Base-by-base conservation (phyloP, 176 grass and related monocot genomes). In the Phoenix roebelenii region DNA sequence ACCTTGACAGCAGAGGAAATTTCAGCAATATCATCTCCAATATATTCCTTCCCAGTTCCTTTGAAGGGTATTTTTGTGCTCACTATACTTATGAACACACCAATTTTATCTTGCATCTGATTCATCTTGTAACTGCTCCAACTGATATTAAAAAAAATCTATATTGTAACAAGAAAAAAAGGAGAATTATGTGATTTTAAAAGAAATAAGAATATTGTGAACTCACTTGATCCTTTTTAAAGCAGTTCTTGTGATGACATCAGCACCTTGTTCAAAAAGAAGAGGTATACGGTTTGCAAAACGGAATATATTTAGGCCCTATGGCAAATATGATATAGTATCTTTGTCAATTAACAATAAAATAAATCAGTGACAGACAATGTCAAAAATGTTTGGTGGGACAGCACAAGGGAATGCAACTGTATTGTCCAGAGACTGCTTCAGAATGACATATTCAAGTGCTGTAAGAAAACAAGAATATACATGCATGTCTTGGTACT, bases 21-120 rank as follows among this genome's bases (percentile, higher is more conserved):
- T 65, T 97, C 87, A 14, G 81, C 85, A 74, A 97, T 97, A 62
- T 91, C 93, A 85, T 97, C 84, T 18, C 93, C 93, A 71, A 97
- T 97, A 66, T 91, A 97, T 62, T 97, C 87, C 70, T 97, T 97
- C 17, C 93, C 81, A 0, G 93, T 97, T 75, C 92, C 92, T 76
- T 97, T 97, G 75, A 97, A 97, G 57, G 87, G 92, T 83, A 91
- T 85, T 83, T 97, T 97, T 72, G 87, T 97, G 62, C 87, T 97
- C 52, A 97, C 92, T 80, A 97, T 97, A 70, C 84, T 97, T 56
- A 97, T 81, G 78, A 97, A 91, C 25, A 91, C 87, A 72, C 92
- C 92, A 53, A 91, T 97, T 85, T 85, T 97, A 61, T 97, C 84
- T 77, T 97, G 87, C 30, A 68, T 74, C 56, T 91, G 84, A 72